phyloP scores from a whole-genome alignment of 169 alveolate species.

The Neospora caninum region DNA sequence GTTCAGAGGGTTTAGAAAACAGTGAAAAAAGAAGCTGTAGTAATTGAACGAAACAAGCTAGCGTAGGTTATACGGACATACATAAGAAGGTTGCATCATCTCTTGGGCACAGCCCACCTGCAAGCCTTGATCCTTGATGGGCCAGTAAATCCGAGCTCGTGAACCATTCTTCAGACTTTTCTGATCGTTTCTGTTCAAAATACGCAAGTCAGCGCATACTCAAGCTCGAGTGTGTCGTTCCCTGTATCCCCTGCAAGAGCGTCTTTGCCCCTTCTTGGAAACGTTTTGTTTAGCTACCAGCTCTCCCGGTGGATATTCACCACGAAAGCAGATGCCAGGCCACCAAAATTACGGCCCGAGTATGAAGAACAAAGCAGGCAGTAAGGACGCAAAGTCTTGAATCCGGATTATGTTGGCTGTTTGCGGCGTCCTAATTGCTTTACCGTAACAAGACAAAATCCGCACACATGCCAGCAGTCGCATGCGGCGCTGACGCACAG shows the following conservation, averaged over 20 bases:
- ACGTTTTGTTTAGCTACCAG: not conserved
- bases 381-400: too few relatives aligned
- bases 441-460: too few relatives aligned
- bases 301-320: not conserved
- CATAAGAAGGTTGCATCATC: too few relatives aligned
- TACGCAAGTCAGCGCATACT: not conserved
- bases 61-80: too few relatives aligned
- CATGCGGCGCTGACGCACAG: too few relatives aligned
- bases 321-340: not conserved
- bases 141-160: constrained; percentile 32
- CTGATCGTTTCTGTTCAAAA: not conserved
- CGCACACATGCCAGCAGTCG: too few relatives aligned
- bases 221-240: not conserved
- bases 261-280: not conserved
- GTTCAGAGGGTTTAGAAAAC: too few relatives aligned
- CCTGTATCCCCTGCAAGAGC: not conserved
- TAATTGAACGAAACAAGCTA: too few relatives aligned
- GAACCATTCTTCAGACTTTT: constrained; percentile 14
- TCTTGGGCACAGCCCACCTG: not conserved
- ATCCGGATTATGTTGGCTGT: too few relatives aligned
- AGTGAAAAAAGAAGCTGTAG: too few relatives aligned
- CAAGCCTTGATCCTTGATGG: not conserved
- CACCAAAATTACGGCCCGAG: not conserved
- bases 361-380: too few relatives aligned
- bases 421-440: too few relatives aligned